Conservation (phyloP, 129 eudicot genomes). For the Daucus carota region DH1_v3.0 NC_030383.2:62075001-62075500, state of each 20-base stretch:
- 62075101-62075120: background rate
- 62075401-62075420: too few relatives aligned
- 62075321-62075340: constrained; percentile 17
- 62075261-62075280: constrained; percentile 12
- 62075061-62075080: background rate
- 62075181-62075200: constrained; percentile 21
- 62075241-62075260: constrained; percentile 34
- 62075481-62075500: background rate
- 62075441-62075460: background rate
- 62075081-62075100: background rate
- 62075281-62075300: constrained; percentile 13
- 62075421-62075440: background rate
- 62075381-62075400: background rate
- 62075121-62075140: background rate
- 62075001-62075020: background rate
- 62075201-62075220: constrained; percentile 6
- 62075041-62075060: background rate
- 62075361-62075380: background rate
- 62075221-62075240: constrained; percentile 9
- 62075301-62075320: constrained; percentile 9
- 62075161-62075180: constrained; percentile 4
- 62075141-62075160: constrained; percentile 2
- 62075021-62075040: background rate
- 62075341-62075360: background rate
- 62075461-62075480: background rate